These are phyloP conservation scores for Aspergillus sp. DNA, from an alignment of 2,329 filamentous ascomycete species.

Conservation along the genomic window DNA sequence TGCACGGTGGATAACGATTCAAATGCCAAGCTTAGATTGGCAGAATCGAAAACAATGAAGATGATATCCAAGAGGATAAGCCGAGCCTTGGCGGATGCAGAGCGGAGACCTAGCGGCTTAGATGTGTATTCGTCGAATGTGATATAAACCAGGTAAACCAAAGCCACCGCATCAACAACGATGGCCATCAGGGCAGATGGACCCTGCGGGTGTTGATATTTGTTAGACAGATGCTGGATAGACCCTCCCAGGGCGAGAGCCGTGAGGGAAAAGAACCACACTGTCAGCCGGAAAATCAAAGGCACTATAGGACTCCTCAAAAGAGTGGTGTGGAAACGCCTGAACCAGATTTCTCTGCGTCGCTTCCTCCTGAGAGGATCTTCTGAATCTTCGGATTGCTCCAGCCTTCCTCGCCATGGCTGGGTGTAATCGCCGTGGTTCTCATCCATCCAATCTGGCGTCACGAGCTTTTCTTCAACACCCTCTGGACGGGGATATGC, in stretches of 20 bases:
- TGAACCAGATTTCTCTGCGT: conserved; percentile 50
- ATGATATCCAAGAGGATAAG: conserved; percentile 88
- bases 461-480: conserved; percentile 37
- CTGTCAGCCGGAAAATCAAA: conserved; percentile 72
- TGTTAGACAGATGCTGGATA: conserved; percentile 61
- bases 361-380: conserved; percentile 45
- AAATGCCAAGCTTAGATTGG: conserved; percentile 86
- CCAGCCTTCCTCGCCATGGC: conserved; percentile 49
- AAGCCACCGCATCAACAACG: conserved; percentile 78
- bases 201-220: conserved; percentile 51
- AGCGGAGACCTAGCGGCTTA: conserved; percentile 83
- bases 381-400: conserved; percentile 48
- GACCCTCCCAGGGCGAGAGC: conserved; percentile 74
- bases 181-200: conserved; percentile 85
- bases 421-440: conserved; percentile 42
- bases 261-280: conserved; percentile 76
- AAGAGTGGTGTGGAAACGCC: conserved; percentile 63
- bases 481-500: conserved; percentile 36
- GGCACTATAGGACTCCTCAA: conserved; percentile 82
- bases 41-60: conserved; percentile 96
- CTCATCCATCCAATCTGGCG: conserved; percentile 41
- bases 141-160: conserved; percentile 89
- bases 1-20: conserved; percentile 65
- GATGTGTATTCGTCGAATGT: conserved; percentile 95
- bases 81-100: conserved; percentile 77